Evolutionary conservation across 345 rosid genomes (phyloP).

Genomic region (Populus simonii): DNA sequence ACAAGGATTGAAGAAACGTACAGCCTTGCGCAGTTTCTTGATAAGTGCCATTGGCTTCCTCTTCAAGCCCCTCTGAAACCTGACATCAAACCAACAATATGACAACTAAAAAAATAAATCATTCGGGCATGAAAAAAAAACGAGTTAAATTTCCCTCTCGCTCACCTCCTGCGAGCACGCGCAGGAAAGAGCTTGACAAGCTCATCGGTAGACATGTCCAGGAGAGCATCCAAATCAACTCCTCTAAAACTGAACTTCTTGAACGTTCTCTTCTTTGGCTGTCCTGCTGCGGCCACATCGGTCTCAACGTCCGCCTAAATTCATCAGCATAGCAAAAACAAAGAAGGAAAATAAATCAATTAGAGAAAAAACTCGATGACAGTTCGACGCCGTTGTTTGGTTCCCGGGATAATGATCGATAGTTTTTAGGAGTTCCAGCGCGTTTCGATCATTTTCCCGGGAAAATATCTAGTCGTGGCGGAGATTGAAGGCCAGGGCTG

Average conservation of each 20-base stretch:
- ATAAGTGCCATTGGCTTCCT: slow-evolving; percentile 41
- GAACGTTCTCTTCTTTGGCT: slow-evolving; percentile 72
- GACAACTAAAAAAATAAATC: neutral
- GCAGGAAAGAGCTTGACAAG: slow-evolving; percentile 86
- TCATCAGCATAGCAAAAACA: neutral
- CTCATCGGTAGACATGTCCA: slow-evolving; percentile 94
- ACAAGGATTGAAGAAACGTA: neutral
- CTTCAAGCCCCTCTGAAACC: slow-evolving; percentile 85
- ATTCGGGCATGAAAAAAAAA: neutral
- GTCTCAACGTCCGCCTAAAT: slow-evolving; percentile 45
- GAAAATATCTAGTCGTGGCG: too few relatives aligned
- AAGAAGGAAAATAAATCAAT: too few relatives aligned
- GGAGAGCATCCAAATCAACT: slow-evolving; percentile 71
- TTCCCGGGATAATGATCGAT: too few relatives aligned
- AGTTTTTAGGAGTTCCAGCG: too few relatives aligned
- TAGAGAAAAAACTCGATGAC: too few relatives aligned
- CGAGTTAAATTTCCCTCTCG: too few relatives aligned
- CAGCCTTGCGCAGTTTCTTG: slow-evolving; percentile 39
- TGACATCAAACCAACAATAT: slow-evolving; percentile 8
- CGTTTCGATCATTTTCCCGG: too few relatives aligned
- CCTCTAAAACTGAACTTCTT: slow-evolving; percentile 73
- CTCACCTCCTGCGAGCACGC: slow-evolving; percentile 89
- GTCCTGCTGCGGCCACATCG: slow-evolving; percentile 39
- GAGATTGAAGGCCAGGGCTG: too few relatives aligned
- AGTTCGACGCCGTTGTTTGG: too few relatives aligned